Evolutionary conservation across 345 rosid species (phyloP), one percentile per base, ranked within the genome.

Genomic region (Garcia nutans): DNA sequence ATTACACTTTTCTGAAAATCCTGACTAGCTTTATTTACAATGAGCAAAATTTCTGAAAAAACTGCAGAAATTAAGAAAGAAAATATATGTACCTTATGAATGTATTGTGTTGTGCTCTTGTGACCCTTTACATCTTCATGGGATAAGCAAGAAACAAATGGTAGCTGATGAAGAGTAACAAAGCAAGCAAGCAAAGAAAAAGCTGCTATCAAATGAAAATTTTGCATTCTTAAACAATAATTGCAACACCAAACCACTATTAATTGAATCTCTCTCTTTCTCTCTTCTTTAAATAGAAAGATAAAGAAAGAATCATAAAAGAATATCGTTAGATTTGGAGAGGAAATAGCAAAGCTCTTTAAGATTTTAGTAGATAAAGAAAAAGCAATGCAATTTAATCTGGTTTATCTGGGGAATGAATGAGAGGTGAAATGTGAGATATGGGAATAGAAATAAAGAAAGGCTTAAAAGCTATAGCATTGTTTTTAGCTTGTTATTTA

Each of bases 141-240:
- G 63, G 82, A 75, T 57, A 73, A 74, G 65, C 84, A 83, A 54
- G 66, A 76, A 73, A 75, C 82, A 68, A 71, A 68, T 59, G 80
- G 82, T 9, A 74, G 70, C 41, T 37, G 41, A 61, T 5, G 41
- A 65, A 84, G 57, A 80, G 73, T 6, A 65, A 63, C 70, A 69
- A 28, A 66, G 70, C 17, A 73, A 0, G 70, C 61, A 70, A 74
- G n/a, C 54, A 82, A 50, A 65, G 60, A 56, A 31, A 78, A 12
- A 23, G 70, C 54, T 42, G 31, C 49, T 22, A 73, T 67, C 57
- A 55, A 62, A 60, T 24, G 64, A 79, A 67, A 69, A 17, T 5
- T 54, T 37, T 77, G 71, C 85, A 79, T 79, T 71, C 75, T 80
- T 79, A 24, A 22, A 75, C 42, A 45, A 57, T 56, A 10, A 70